phyloP scores from a whole-genome alignment of 768 basidiomycete genomes.

The Leccinellum albellum region DNA sequence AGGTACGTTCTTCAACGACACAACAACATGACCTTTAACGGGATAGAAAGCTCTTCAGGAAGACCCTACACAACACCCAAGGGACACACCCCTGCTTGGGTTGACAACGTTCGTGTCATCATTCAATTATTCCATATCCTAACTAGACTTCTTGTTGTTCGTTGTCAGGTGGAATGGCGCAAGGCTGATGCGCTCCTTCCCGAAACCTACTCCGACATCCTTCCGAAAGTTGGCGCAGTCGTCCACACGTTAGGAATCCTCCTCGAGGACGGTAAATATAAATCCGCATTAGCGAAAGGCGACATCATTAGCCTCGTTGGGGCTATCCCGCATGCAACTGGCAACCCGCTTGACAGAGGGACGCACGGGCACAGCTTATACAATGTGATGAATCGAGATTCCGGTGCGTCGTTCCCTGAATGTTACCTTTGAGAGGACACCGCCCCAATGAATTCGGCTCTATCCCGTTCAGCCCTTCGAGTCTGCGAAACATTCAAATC shows the following conservation, averaged over 20 bases:
- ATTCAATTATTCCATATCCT: conserved; percentile 4
- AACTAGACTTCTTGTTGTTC: not conserved
- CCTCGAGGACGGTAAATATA: conserved; percentile 79
- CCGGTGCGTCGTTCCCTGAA: conserved; percentile 54
- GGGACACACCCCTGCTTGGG: conserved; percentile 88
- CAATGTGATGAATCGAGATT: conserved; percentile 81
- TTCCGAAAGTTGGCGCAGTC: conserved; percentile 67
- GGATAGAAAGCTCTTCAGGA: conserved; percentile 71
- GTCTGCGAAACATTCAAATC: conserved; percentile 75
- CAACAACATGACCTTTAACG: not conserved
- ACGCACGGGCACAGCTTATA: conserved; percentile 53
- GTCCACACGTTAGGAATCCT: conserved; percentile 94
- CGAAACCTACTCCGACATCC: conserved; percentile 62
- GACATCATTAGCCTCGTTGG: conserved; percentile 50
- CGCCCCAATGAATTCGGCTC: conserved; percentile 8
- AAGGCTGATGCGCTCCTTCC: conserved; percentile 80
- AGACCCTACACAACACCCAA: conserved; percentile 82
- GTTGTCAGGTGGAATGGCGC: conserved; percentile 78
- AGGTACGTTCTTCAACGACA: conserved; percentile 46
- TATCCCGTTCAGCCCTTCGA: conserved; percentile 48
- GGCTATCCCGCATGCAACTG: conserved; percentile 42
- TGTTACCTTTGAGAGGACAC: conserved; percentile 1
- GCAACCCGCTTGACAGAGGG: conserved; percentile 59
- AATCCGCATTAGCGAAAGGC: conserved; percentile 60
- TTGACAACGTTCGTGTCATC: conserved; percentile 51